These are phyloP conservation scores for Scleroderma citrinum DNA, from an alignment of 768 basidiomycete genomes.

Conservation along the genomic window DNA sequence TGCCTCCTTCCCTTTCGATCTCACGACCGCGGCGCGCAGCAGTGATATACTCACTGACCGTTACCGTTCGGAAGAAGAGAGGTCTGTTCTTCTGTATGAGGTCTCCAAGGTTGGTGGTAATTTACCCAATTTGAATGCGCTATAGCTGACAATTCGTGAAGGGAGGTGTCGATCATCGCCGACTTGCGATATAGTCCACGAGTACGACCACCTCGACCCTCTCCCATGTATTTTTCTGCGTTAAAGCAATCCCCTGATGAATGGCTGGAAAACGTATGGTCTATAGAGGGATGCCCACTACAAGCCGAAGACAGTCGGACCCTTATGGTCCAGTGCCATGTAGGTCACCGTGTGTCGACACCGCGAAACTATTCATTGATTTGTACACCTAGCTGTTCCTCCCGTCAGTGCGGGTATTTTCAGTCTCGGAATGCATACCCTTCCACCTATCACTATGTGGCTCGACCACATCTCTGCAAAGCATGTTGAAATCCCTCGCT, in stretches of 20 bases:
- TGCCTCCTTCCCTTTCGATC: slow-evolving; percentile 28
- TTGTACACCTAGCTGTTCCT: slow-evolving; percentile 46
- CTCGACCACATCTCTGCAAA: slow-evolving; percentile 32
- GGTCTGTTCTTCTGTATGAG: slow-evolving; percentile 19
- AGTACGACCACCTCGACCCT: slow-evolving; percentile 27
- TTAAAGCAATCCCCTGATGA: slow-evolving; percentile 27
- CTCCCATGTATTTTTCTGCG: slow-evolving; percentile 18
- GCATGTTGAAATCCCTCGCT: slow-evolving; percentile 4
- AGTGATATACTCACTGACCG: slow-evolving; percentile 20
- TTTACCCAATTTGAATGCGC: neutral
- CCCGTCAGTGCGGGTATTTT: slow-evolving; percentile 54
- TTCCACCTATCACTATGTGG: slow-evolving; percentile 61
- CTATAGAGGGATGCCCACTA: slow-evolving; percentile 12
- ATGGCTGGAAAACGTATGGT: slow-evolving; percentile 30
- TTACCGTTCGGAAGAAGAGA: slow-evolving; percentile 18
- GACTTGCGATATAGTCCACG: slow-evolving; percentile 22
- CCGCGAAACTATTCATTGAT: neutral
- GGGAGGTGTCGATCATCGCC: slow-evolving; percentile 19
- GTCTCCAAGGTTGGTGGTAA: slow-evolving; percentile 8
- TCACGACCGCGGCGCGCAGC: slow-evolving; percentile 17
- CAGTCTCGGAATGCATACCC: slow-evolving; percentile 50
- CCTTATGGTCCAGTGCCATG: slow-evolving; percentile 24
- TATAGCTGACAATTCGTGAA: slow-evolving; percentile 3
- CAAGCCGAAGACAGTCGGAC: slow-evolving; percentile 4
- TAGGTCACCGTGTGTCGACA: slow-evolving; percentile 9